phyloP scores from a whole-genome alignment of 495 filamentous ascomycete species.

The Aspergillus hancockii region DNA sequence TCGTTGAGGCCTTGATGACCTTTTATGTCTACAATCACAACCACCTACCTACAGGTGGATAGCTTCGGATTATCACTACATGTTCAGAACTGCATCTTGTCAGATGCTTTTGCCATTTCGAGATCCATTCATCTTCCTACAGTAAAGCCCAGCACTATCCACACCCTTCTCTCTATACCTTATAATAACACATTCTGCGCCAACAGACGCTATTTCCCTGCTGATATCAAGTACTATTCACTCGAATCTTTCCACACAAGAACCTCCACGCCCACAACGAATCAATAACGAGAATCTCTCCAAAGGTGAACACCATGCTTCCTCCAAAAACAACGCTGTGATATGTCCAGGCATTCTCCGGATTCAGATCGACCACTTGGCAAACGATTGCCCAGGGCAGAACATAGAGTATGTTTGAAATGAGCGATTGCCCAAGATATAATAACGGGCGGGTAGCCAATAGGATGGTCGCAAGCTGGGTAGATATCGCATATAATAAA shows the following conservation, averaged over 20 bases:
- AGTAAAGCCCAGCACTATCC: no score
- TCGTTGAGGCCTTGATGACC: no score
- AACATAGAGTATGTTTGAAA: constrained; percentile 66
- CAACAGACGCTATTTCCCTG: neutral
- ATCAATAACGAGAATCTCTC: constrained; percentile 38
- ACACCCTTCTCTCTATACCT: no score
- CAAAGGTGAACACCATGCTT: constrained; percentile 65
- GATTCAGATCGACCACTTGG: constrained; percentile 46
- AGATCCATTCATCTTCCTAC: no score
- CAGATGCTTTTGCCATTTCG: no score
- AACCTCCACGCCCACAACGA: constrained; percentile 58
- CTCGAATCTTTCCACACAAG: neutral
- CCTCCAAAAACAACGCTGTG: constrained; percentile 70
- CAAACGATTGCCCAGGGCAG: constrained; percentile 71
- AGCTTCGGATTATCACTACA: no score
- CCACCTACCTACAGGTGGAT: no score
- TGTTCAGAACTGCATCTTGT: no score
- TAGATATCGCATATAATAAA: constrained; percentile 67
- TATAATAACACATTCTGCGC: neutral
- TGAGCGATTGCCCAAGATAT: constrained; percentile 67
- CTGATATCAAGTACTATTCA: neutral
- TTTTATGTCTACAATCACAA: no score
- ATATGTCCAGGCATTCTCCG: constrained; percentile 64
- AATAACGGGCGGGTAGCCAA: constrained; percentile 65
- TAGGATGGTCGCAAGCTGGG: constrained; percentile 65